A percentile compares a stretch with the other conserved stretches of the same genome.
Evolutionary conservation across 2,329 filamentous ascomycete species (phyloP).

Genomic region (Pestalotiopsis sp.): DNA sequence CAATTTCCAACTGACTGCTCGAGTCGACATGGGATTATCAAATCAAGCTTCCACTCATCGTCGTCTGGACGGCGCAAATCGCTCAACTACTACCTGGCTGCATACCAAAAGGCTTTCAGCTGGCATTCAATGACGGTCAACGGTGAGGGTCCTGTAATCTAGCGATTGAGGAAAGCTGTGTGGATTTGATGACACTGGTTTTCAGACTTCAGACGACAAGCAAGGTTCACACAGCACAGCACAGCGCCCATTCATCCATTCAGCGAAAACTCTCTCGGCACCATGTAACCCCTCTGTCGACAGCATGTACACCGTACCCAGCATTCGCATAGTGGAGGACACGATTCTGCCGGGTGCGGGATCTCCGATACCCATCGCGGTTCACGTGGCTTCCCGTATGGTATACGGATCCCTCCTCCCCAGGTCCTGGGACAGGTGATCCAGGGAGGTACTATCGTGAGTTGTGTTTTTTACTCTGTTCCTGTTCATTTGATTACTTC

Average conservation of each 20-base stretch:
- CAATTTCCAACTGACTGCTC: background rate
- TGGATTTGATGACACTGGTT: background rate
- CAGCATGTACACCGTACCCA: background rate
- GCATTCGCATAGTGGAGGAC: background rate
- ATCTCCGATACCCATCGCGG: constrained; percentile 8
- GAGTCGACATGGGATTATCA: background rate
- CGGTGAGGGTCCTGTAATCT: background rate
- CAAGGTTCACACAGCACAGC: background rate
- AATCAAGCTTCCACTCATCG: background rate
- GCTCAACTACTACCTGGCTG: background rate
- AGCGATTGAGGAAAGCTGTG: background rate
- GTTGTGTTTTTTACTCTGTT: too few relatives aligned
- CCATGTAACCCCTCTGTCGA: background rate
- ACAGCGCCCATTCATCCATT: background rate
- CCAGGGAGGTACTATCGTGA: background rate
- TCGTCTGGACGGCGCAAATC: background rate
- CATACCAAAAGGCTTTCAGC: background rate
- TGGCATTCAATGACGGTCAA: background rate
- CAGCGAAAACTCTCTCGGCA: background rate
- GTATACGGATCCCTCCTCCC: background rate
- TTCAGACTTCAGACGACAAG: background rate
- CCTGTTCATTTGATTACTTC: background rate
- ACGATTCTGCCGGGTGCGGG: constrained; percentile 5
- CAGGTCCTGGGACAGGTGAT: background rate
- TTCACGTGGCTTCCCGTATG: constrained; percentile 8